A percentile compares a stretch with the other conserved stretches of the same genome.
phyloP scores from a whole-genome alignment of 2,329 filamentous ascomycete genomes.

The Cytospora paraplurivora region DNA sequence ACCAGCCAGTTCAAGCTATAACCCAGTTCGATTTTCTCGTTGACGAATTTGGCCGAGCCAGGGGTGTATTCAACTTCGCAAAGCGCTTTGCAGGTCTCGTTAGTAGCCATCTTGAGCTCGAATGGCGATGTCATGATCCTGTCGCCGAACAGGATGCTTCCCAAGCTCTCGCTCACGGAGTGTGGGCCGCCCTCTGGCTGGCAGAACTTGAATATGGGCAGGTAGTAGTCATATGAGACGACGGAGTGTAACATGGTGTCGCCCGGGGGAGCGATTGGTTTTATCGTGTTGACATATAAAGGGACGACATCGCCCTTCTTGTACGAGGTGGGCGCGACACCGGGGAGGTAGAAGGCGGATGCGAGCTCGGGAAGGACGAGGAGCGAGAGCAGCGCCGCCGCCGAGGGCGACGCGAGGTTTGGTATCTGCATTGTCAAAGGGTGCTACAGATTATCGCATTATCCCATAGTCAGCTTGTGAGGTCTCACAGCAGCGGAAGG shows the following conservation, averaged over 20 bases:
- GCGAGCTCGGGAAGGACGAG: slow-evolving; percentile 56
- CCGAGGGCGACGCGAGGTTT: slow-evolving; percentile 49
- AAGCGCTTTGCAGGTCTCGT: slow-evolving; percentile 83
- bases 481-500: not conserved
- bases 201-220: slow-evolving; percentile 86
- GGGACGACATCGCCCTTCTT: slow-evolving; percentile 77
- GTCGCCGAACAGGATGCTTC: slow-evolving; percentile 96
- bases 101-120: slow-evolving; percentile 80
- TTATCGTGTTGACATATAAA: slow-evolving; percentile 89
- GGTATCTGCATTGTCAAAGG: slow-evolving; percentile 46
- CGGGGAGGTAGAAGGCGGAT: slow-evolving; percentile 91
- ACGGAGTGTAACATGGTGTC: slow-evolving; percentile 88
- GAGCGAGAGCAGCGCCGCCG: slow-evolving; percentile 52
- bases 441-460: not conserved
- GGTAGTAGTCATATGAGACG: slow-evolving; percentile 95
- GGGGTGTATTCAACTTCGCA: slow-evolving; percentile 69
- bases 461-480: slow-evolving; percentile 1
- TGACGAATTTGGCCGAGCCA: slow-evolving; percentile 75
- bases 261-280: slow-evolving; percentile 74
- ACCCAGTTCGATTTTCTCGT: slow-evolving; percentile 76
- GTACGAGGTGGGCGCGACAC: slow-evolving; percentile 93
- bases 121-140: slow-evolving; percentile 97
- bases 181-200: slow-evolving; percentile 73
- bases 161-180: slow-evolving; percentile 83
- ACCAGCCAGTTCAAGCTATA: slow-evolving; percentile 97